Evolutionary conservation across 495 filamentous ascomycete species (phyloP).

Genomic region (Tuber melanosporum): DNA sequence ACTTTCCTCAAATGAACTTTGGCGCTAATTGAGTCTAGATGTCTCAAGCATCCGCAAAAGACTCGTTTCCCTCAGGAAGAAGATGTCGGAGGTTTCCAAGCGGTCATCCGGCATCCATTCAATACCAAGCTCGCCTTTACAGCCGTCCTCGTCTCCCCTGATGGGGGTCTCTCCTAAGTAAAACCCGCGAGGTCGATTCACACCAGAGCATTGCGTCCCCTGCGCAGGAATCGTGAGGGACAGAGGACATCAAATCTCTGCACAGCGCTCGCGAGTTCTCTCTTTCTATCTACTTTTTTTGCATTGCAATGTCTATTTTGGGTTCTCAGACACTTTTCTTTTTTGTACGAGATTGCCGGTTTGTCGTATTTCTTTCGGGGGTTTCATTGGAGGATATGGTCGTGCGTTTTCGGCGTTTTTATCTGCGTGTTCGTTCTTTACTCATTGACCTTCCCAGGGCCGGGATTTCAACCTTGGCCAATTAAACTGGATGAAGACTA

Average conservation of each 20-base stretch:
- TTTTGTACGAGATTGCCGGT: conserved; percentile 9
- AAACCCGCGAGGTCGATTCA: not conserved
- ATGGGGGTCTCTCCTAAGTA: conserved; percentile 37
- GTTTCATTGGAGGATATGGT: conserved; percentile 29
- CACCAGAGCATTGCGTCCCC: conserved; percentile 8
- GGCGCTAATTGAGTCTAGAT: conserved; percentile 44
- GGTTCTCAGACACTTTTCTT: conserved; percentile 20
- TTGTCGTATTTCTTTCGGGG: conserved; percentile 23
- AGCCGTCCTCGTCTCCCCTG: conserved; percentile 41
- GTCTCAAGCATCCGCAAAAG: conserved; percentile 57
- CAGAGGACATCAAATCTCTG: conserved; percentile 12
- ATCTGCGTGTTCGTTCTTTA: conserved; percentile 7
- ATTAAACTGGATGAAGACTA: conserved; percentile 31
- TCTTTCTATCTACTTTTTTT: conserved; percentile 8
- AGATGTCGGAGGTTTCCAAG: conserved; percentile 52
- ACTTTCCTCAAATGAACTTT: not conserved
- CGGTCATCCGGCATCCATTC: conserved; percentile 45
- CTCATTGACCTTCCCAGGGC: conserved; percentile 12
- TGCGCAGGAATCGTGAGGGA: conserved; percentile 32
- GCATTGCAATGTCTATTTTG: conserved; percentile 19
- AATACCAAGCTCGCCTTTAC: conserved; percentile 33
- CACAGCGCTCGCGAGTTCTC: conserved; percentile 3
- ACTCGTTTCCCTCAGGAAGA: conserved; percentile 52
- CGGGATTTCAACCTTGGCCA: conserved; percentile 1
- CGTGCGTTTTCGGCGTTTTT: conserved; percentile 36